Percentiles rank a stretch among this genome's conserved stretches.
phyloP scores from a whole-genome alignment of 805 yeast species.

The Candida patagonica region DNA sequence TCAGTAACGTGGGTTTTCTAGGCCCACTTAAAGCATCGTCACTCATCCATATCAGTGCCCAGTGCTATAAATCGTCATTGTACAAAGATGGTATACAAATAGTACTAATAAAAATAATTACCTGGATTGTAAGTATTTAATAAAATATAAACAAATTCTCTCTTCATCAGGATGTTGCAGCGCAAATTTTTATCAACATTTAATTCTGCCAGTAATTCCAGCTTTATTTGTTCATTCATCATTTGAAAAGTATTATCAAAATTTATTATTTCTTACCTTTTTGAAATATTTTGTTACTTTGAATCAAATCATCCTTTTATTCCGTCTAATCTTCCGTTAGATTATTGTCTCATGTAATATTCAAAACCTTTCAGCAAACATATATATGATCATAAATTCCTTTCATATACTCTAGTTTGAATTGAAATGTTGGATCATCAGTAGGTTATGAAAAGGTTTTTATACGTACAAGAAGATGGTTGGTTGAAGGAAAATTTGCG shows the following conservation, averaged over 20 bases:
- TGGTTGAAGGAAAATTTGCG: too few species aligned
- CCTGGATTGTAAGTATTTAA: neutral
- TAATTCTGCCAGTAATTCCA: constrained; percentile 98
- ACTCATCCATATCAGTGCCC: constrained; percentile 97
- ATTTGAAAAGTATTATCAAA: neutral
- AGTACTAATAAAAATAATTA: constrained; percentile 1
- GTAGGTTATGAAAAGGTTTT: constrained; percentile 8
- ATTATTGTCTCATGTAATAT: too few species aligned
- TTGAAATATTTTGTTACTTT: constrained; percentile 2
- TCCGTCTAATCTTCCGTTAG: too few species aligned
- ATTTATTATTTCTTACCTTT: constrained; percentile 19
- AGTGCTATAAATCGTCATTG: constrained; percentile 90
- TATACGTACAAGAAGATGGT: too few species aligned
- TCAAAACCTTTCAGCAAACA: constrained; percentile 8
- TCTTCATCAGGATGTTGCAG: constrained; percentile 31
- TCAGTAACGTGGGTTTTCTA: constrained; percentile 97
- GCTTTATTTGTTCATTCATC: constrained; percentile 32
- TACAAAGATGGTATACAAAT: too few species aligned
- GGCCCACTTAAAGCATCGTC: constrained; percentile 92
- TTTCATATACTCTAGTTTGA: constrained; percentile 66
- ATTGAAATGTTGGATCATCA: constrained; percentile 41
- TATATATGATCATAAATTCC: constrained; percentile 39
- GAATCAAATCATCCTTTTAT: constrained; percentile 1
- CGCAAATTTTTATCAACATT: constrained; percentile 64
- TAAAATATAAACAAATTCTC: constrained; percentile 1